A percentile compares a stretch with the other conserved stretches of the same genome.
These are phyloP conservation scores for Liquidambar formosana DNA, from an alignment of 164 flowering plant species.

Conservation along the genomic window DNA sequence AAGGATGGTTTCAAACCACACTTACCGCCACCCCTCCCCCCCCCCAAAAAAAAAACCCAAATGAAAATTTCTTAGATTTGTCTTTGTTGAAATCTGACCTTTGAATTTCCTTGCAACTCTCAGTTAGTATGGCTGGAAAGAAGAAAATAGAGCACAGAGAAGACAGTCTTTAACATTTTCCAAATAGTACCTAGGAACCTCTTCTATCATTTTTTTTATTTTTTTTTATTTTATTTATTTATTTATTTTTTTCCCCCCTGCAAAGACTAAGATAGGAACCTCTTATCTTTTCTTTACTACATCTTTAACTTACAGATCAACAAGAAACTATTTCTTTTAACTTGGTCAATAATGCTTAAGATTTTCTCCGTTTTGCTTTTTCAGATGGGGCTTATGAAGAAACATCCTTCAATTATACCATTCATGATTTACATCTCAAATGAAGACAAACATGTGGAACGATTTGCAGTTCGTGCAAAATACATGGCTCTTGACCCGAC, in stretches of 20 bases:
- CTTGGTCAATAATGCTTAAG: background rate
- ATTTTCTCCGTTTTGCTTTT: background rate
- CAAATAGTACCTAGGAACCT: background rate
- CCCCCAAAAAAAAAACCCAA: no score
- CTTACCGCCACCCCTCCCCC: no score
- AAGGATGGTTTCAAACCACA: no score
- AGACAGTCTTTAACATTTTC: background rate
- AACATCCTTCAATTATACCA: slow-evolving; percentile 80
- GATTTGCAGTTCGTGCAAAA: slow-evolving; percentile 86
- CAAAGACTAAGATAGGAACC: no score
- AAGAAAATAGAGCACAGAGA: background rate
- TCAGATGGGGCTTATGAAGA: slow-evolving; percentile 89
- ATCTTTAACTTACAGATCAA: background rate
- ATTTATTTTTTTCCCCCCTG: no score
- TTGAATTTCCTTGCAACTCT: no score
- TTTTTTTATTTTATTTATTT: no score
- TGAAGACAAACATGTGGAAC: slow-evolving; percentile 78
- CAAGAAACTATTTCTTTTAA: no score
- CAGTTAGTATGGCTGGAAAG: background rate
- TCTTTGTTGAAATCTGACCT: no score
- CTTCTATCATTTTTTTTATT: no score
- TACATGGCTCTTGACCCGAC: slow-evolving; percentile 90
- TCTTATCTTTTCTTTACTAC: no score
- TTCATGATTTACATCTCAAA: slow-evolving; percentile 79
- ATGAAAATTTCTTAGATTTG: no score